Evolutionary conservation across 805 yeast species (phyloP), one percentile per base, ranked within the genome.

Genomic region (Candida nemodendra): DNA sequence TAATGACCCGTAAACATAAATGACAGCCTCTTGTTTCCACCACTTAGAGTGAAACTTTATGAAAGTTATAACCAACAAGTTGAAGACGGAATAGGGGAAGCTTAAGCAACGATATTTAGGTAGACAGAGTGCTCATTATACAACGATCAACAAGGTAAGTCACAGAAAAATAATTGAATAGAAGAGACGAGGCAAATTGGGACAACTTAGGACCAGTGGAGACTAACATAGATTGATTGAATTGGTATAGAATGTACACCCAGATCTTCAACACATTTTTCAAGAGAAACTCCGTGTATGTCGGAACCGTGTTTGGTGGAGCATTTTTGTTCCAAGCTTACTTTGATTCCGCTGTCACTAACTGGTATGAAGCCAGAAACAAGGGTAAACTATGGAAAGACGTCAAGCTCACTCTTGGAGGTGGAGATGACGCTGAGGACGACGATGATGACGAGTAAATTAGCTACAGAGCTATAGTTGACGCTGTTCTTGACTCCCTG

Each of bases 271-370:
- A 79, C 76, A 65, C 72, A 25, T 54, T 84, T 39, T 81, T 86
- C 77, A 87, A 87, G 78, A 86, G 96, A 77, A 90, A 91, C 79
- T 78, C 97, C 32, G 72, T 84, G 47, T 87, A 76, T 67, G 95
- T 90, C 46, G 86, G 87, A 50, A 72, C 93, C 46, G 72, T 90
- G 45, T 83, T 90, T 53, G 83, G 79, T 34, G 79, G 85, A 56
- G 89, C 97, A 32, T 90, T 90, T 60, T 79, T 80, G 47, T 88
- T 89, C 77, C 91, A 87, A 71, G 81, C 80, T 35, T 72, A 73
- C 57, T 84, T 84, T 51, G 93, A 85, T 61, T 62, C 66, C 45
- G 81, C 74, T 46, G 71, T 84, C 47, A 84, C 83, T 55, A 58
- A 57, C 33, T 84, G 83, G 83, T 84, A 80, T 71, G 85, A 81